Percentiles rank a stretch among this genome's conserved stretches.
These are phyloP conservation scores for Debaryomyces castellii DNA, from an alignment of 805 yeast genomes.

Conservation along the genomic window DNA sequence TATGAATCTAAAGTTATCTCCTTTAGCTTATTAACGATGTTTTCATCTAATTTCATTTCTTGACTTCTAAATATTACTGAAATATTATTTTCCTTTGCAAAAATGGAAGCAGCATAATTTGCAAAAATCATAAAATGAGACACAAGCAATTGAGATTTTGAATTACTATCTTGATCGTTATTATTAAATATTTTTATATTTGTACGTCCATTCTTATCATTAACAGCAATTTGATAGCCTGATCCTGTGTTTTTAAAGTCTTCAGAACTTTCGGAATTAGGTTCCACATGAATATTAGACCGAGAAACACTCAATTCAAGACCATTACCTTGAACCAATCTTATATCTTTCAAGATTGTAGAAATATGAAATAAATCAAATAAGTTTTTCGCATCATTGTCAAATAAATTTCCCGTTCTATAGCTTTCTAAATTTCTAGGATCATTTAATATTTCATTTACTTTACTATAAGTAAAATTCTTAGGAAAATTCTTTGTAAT, in stretches of 20 bases:
- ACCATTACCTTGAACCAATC: constrained; percentile 22
- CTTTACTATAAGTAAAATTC: constrained; percentile 59
- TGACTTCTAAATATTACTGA: constrained; percentile 53
- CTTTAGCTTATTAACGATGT: constrained; percentile 24
- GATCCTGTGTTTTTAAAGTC: constrained; percentile 4
- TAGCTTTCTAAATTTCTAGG: constrained; percentile 13
- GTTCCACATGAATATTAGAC: constrained; percentile 15
- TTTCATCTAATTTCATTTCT: constrained; percentile 23
- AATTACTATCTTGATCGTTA: constrained; percentile 16
- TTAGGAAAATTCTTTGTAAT: constrained; percentile 29
- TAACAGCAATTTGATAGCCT: constrained; percentile 16
- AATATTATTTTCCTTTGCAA: constrained; percentile 41
- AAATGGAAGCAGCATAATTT: constrained; percentile 57
- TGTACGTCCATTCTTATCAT: constrained; percentile 11
- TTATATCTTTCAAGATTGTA: constrained; percentile 18
- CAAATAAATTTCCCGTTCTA: constrained; percentile 5
- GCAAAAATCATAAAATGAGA: constrained; percentile 84
- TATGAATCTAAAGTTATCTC: constrained; percentile 16
- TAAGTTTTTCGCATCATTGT: constrained; percentile 24
- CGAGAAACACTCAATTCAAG: constrained; percentile 15
- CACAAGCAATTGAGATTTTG: constrained; percentile 64
- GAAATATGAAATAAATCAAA: constrained; percentile 28
- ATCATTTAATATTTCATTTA: constrained; percentile 48
- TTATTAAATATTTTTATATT: constrained; percentile 11
- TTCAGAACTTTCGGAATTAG: neutral